phyloP scores from a whole-genome alignment of 139 green algal genomes.

The Micromonas pusilla region DNA sequence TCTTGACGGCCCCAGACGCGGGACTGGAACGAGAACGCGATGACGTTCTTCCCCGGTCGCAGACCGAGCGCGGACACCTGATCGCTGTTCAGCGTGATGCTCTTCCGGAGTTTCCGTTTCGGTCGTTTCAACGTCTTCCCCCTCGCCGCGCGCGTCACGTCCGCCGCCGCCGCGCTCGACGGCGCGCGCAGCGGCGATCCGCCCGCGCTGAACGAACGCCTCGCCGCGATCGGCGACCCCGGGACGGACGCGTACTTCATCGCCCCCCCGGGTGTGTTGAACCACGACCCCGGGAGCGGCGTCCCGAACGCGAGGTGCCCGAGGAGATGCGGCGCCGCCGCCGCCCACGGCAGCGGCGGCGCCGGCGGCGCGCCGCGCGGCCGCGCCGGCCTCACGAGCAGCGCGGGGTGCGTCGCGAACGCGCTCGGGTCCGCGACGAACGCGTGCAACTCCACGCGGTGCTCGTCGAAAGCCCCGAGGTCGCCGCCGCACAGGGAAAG shows the following conservation, averaged over 20 bases:
- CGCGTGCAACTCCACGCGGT: not conserved
- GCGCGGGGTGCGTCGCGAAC: not conserved
- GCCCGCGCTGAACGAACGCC: no score
- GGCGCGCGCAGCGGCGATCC: no score
- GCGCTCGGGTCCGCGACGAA: not conserved
- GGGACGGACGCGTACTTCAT: no score
- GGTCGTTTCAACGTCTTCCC: not conserved
- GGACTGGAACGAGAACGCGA: conserved; percentile 60
- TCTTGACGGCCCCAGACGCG: conserved; percentile 35
- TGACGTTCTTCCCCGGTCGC: conserved; percentile 64
- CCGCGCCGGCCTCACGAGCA: not conserved
- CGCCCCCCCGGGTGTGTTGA: no score
- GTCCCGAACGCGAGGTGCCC: conserved; percentile 11
- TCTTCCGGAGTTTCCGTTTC: conserved; percentile 3
- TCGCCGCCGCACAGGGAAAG: conserved; percentile 3
- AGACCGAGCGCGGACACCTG: conserved; percentile 63
- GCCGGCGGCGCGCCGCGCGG: not conserved
- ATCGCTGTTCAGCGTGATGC: not conserved
- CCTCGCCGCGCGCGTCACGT: not conserved
- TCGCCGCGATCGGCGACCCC: no score
- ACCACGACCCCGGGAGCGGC: not conserved
- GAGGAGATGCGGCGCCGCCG: not conserved
- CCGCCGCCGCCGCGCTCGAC: not conserved
- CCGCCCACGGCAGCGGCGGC: not conserved
- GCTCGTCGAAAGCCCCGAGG: not conserved